A percentile compares a stretch with the other conserved stretches of the same genome.
phyloP scores from a whole-genome alignment of 768 basidiomycete species.

The Austroboletus eburneus region DNA sequence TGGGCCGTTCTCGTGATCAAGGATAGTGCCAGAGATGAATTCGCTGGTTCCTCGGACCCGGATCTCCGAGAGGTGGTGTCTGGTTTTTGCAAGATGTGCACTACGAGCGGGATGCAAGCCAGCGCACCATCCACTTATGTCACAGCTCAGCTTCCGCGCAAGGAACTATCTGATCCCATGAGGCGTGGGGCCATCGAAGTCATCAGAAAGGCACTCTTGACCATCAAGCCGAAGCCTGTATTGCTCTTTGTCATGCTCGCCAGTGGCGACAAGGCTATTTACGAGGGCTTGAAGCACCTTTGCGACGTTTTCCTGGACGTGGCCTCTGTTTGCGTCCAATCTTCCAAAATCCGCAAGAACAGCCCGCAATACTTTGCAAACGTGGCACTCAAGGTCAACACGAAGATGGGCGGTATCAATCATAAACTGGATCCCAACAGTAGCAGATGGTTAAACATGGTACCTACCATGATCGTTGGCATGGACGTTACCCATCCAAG shows the following conservation, averaged over 20 bases:
- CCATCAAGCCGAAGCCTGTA: constrained; percentile 37
- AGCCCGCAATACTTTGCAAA: constrained; percentile 52
- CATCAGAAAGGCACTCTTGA: constrained; percentile 41
- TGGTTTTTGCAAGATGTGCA: constrained; percentile 63
- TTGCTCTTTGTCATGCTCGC: constrained; percentile 47
- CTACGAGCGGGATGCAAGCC: constrained; percentile 57
- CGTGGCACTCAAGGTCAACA: constrained; percentile 52
- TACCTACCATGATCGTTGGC: constrained; percentile 51
- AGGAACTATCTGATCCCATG: constrained; percentile 49
- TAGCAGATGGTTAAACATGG: constrained; percentile 34
- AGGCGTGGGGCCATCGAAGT: constrained; percentile 44
- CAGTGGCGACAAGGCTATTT: constrained; percentile 44
- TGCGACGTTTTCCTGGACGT: constrained; percentile 48
- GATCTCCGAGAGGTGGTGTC: constrained; percentile 42
- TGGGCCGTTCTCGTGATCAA: constrained; percentile 70
- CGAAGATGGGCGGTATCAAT: constrained; percentile 53
- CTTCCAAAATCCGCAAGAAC: constrained; percentile 65
- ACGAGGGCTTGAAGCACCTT: constrained; percentile 49
- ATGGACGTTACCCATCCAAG: constrained; percentile 79
- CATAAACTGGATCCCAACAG: constrained; percentile 41
- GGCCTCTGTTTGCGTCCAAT: constrained; percentile 70
- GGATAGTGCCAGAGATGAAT: constrained; percentile 60
- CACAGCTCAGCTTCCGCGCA: constrained; percentile 46
- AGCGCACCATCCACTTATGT: constrained; percentile 29
- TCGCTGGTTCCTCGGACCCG: constrained; percentile 49